Conservation (phyloP, 805 yeast species). For the Isabelozyma rhagii region DNA sequence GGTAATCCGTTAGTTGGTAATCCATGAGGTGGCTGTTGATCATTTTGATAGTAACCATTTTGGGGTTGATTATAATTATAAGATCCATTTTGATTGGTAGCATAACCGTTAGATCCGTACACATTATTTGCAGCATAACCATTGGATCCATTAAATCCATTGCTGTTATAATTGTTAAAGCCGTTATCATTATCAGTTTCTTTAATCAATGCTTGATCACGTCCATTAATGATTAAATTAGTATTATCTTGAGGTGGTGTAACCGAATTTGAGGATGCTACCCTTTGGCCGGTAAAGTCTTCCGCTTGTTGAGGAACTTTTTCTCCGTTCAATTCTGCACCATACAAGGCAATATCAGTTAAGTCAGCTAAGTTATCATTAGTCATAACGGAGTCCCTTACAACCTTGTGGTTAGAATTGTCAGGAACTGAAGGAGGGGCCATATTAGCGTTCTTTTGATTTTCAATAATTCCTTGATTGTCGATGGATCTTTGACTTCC, state of each 20-base stretch:
- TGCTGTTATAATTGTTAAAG: neutral
- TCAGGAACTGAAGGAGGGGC: neutral
- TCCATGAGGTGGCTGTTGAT: conserved; percentile 31
- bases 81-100: neutral
- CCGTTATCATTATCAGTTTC: neutral
- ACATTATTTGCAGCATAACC: neutral
- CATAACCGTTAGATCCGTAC: neutral
- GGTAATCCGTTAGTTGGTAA: conserved; percentile 27
- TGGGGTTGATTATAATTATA: neutral
- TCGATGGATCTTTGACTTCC: neutral
- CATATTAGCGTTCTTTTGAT: neutral
- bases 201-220: conserved; percentile 22
- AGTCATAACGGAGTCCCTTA: conserved; percentile 15
- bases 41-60: conserved; percentile 6
- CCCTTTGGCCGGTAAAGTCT: neutral
- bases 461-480: neutral
- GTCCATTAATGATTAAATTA: conserved; percentile 5
- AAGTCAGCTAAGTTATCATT: conserved; percentile 31
- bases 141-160: neutral
- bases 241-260: conserved; percentile 1
- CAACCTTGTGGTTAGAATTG: neutral
- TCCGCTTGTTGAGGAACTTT: neutral
- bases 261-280: neutral
- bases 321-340: conserved; percentile 32
- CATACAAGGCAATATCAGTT: conserved; percentile 35